Conservation (phyloP, 1,284 basidiomycete genomes). For the Mixia osmundae region DNA sequence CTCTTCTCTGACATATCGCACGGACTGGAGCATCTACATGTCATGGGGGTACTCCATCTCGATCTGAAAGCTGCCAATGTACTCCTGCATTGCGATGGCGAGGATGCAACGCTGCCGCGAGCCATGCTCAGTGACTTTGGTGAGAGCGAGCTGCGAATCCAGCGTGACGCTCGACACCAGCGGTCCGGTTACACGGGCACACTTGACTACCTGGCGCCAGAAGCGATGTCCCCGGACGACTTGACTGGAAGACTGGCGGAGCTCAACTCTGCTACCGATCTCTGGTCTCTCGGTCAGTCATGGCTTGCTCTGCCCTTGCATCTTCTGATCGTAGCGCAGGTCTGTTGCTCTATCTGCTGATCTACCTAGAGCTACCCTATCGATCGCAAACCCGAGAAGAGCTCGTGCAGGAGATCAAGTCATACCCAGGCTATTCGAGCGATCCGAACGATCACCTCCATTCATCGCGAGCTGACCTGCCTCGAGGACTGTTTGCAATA, state of each 20-base stretch:
- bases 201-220: constrained; percentile 15
- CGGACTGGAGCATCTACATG: constrained; percentile 15
- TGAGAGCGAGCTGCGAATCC: constrained; percentile 2
- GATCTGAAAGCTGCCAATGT: constrained; percentile 19
- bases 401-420: too few relatives aligned
- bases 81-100: constrained; percentile 15
- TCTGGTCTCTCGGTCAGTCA: constrained; percentile 17
- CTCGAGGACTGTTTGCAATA: too few relatives aligned
- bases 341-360: too few relatives aligned
- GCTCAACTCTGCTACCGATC: constrained; percentile 11
- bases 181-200: constrained; percentile 12
- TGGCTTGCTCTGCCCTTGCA: too few relatives aligned
- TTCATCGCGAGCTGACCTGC: too few relatives aligned
- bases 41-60: constrained; percentile 15
- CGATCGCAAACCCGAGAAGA: too few relatives aligned
- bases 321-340: too few relatives aligned
- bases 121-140: constrained; percentile 17
- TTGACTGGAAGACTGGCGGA: constrained; percentile 5
- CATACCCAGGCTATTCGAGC: too few relatives aligned
- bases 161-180: not conserved
- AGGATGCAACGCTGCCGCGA: constrained; percentile 7
- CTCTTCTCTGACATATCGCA: constrained; percentile 12
- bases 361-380: too few relatives aligned
- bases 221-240: constrained; percentile 7
- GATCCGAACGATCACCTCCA: too few relatives aligned